These are phyloP conservation scores for Ceratobasidium sp. DNA, from an alignment of 1,284 basidiomycete species.

Conservation along the genomic window DNA sequence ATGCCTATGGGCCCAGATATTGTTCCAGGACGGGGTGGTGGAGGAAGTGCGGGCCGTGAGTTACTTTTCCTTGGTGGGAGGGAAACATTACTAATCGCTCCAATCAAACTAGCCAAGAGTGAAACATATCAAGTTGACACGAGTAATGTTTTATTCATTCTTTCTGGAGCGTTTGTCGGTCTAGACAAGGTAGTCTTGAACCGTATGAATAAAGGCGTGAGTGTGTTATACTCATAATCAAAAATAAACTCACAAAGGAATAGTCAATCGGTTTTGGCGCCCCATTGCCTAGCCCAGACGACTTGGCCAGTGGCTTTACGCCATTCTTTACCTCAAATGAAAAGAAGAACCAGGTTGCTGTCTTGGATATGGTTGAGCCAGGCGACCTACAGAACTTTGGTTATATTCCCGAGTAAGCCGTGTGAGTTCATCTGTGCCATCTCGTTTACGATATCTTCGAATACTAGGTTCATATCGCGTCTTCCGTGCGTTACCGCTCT, in stretches of 20 bases:
- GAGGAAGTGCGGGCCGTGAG: conserved; percentile 41
- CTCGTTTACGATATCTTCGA: neutral
- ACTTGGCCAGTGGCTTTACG: conserved; percentile 49
- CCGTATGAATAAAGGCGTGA: conserved; percentile 81
- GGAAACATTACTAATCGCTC: neutral
- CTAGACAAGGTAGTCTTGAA: conserved; percentile 82
- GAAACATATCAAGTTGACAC: conserved; percentile 82
- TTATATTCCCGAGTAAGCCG: conserved; percentile 80
- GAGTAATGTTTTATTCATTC: conserved; percentile 87
- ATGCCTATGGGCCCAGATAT: conserved; percentile 48
- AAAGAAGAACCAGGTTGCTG: conserved; percentile 54
- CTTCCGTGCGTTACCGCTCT: conserved; percentile 88
- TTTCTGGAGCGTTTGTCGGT: conserved; percentile 94
- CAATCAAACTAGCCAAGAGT: conserved; percentile 44
- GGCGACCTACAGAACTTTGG: conserved; percentile 86
- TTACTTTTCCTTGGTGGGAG: neutral
- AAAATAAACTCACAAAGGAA: neutral
- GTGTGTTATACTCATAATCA: conserved; percentile 46
- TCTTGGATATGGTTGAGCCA: conserved; percentile 73
- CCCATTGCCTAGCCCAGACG: conserved; percentile 54
- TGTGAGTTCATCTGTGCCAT: neutral
- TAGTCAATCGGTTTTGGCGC: conserved; percentile 91
- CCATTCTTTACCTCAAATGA: conserved; percentile 79
- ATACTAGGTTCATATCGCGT: conserved; percentile 80
- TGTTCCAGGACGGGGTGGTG: conserved; percentile 48